Evolutionary conservation across 2,329 filamentous ascomycete species (phyloP).

Genomic region (Diplodia mutila): DNA sequence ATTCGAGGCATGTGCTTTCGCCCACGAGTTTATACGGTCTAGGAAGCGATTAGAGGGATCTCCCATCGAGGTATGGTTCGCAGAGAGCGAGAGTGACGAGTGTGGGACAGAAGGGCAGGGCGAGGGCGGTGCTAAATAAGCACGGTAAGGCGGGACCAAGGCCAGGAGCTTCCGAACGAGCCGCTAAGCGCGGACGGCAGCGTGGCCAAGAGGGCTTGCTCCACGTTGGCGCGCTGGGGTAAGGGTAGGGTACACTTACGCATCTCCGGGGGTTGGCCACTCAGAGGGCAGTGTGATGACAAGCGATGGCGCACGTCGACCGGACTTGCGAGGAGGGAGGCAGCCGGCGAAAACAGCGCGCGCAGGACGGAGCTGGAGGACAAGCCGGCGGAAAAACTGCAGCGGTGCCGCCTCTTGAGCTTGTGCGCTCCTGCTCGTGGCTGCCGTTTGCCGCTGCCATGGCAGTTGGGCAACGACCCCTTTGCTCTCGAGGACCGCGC

Average conservation of each 20-base stretch:
- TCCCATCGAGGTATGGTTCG: conserved; percentile 54
- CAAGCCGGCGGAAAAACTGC: not conserved
- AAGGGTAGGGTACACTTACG: conserved; percentile 19
- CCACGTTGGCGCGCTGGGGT: conserved; percentile 20
- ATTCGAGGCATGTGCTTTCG: conserved; percentile 51
- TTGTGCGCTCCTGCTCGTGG: not conserved
- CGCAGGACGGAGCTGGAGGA: not conserved
- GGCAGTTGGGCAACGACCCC: conserved; percentile 11
- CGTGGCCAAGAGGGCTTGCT: conserved; percentile 23
- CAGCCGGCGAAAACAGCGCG: not conserved
- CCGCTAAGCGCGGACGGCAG: conserved; percentile 10
- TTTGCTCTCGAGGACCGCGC: not conserved
- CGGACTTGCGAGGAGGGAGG: not conserved
- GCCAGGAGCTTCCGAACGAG: conserved; percentile 17
- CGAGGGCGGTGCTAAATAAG: conserved; percentile 10
- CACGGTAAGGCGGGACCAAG: conserved; percentile 17
- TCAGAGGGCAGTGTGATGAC: conserved; percentile 14
- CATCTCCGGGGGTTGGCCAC: conserved; percentile 22
- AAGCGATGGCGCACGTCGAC: conserved; percentile 16
- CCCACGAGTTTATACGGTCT: conserved; percentile 57
- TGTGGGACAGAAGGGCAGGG: conserved; percentile 10
- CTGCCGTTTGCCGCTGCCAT: conserved; percentile 18
- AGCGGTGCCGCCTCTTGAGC: not conserved
- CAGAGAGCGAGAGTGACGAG: conserved; percentile 24
- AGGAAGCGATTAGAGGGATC: conserved; percentile 57